Evolutionary conservation across 225 moss, liverwort and hornwort genomes (phyloP).

Genomic region (Takakia lepidozioides): DNA sequence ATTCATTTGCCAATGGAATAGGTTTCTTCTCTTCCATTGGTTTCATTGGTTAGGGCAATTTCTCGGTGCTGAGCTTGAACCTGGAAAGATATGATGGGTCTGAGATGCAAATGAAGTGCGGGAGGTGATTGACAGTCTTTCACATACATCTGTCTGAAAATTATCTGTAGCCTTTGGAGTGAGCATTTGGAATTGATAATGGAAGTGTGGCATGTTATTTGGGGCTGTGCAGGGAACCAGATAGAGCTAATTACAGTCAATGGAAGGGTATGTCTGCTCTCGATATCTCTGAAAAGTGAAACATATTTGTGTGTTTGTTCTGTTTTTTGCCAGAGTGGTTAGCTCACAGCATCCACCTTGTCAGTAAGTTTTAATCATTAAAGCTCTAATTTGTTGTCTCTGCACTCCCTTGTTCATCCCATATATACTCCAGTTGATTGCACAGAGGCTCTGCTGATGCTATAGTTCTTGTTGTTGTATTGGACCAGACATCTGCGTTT

Average conservation of each 20-base stretch:
- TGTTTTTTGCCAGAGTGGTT: neutral
- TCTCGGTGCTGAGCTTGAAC: no score
- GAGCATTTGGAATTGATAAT: neutral
- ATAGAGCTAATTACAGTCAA: slow-evolving; percentile 41
- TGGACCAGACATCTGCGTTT: slow-evolving; percentile 42
- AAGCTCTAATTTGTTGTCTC: neutral
- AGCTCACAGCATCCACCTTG: no score
- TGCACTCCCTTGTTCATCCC: neutral
- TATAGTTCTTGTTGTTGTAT: neutral
- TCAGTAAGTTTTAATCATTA: neutral
- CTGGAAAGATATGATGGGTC: no score
- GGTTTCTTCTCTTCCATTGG: no score
- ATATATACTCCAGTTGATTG: neutral
- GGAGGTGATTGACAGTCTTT: no score
- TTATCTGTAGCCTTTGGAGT: no score
- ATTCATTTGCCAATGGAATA: neutral
- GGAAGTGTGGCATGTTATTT: neutral
- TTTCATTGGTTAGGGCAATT: no score
- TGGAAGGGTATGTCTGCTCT: slow-evolving; percentile 39
- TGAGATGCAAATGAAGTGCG: no score
- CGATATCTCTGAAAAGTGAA: no score
- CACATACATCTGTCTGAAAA: no score
- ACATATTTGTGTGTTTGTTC: neutral
- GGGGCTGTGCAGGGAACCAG: slow-evolving; percentile 28
- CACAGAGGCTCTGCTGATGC: neutral